Evolutionary conservation across 2,329 filamentous ascomycete species (phyloP).

Genomic region (Penicillium sp.): DNA sequence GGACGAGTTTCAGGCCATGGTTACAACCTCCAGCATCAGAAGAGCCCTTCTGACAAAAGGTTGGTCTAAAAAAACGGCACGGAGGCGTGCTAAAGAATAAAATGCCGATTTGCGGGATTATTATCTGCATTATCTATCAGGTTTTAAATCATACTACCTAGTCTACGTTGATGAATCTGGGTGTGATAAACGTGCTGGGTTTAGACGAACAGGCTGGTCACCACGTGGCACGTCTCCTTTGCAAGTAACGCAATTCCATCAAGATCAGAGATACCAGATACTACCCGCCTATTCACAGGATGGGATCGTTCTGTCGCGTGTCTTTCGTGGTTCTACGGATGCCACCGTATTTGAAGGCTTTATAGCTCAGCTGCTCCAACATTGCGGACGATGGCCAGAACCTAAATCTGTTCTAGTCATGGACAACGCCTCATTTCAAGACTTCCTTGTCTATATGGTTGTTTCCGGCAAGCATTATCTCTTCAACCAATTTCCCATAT

Average conservation of each 20-base stretch:
- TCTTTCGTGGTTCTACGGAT: conserved; percentile 6
- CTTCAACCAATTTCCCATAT: too few species aligned
- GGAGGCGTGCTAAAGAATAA: conserved; percentile 35
- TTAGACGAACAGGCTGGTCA: conserved; percentile 5
- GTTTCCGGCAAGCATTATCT: too few species aligned
- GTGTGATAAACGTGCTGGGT: conserved; percentile 4
- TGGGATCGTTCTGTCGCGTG: not conserved
- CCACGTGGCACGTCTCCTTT: not conserved
- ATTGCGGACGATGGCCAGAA: conserved; percentile 33
- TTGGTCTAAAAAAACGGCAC: conserved; percentile 37
- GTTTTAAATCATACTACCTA: too few species aligned
- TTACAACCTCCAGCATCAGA: conserved; percentile 26
- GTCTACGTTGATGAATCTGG: too few species aligned
- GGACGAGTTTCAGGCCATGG: conserved; percentile 26
- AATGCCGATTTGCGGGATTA: conserved; percentile 37
- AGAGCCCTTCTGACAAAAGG: conserved; percentile 24
- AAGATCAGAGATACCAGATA: not conserved
- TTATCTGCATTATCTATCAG: conserved; percentile 25
- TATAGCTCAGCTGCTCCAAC: conserved; percentile 34
- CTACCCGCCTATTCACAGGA: not conserved
- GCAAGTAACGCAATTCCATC: not conserved
- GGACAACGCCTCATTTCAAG: too few species aligned
- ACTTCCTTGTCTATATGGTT: too few species aligned
- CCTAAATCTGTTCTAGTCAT: conserved; percentile 34
- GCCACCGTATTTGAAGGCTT: conserved; percentile 35